Conservation (phyloP, 1,284 basidiomycete genomes). For the Ustilago vetiveriae region DNA sequence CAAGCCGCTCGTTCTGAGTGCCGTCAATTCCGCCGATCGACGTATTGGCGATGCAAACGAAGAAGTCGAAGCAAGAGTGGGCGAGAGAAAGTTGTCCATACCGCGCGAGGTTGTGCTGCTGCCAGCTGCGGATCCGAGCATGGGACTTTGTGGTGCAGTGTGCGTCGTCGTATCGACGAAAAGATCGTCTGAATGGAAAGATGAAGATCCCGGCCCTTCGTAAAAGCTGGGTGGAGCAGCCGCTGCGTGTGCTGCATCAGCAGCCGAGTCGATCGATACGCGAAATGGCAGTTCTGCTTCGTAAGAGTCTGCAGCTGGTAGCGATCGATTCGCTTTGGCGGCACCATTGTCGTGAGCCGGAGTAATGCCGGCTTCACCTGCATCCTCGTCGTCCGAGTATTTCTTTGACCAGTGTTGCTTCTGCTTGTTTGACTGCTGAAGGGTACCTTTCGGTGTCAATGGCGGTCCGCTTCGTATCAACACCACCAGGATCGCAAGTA, state of each 20-base stretch:
- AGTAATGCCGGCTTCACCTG: not conserved
- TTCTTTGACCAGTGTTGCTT: slow-evolving; percentile 52
- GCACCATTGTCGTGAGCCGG: not conserved
- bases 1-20: slow-evolving; percentile 6
- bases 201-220: slow-evolving; percentile 22
- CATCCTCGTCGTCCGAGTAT: slow-evolving; percentile 39
- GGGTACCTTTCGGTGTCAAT: not conserved
- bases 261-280: slow-evolving; percentile 55
- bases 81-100: slow-evolving; percentile 13
- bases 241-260: slow-evolving; percentile 49
- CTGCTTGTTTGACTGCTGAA: not conserved
- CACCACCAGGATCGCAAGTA: slow-evolving; percentile 29
- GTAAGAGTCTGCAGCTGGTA: not conserved
- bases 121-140: slow-evolving; percentile 1
- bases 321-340: not conserved
- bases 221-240: slow-evolving; percentile 47
- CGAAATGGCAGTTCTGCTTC: slow-evolving; percentile 43
- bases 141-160: slow-evolving; percentile 16
- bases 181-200: slow-evolving; percentile 12
- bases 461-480: slow-evolving; percentile 4
- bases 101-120: not conserved
- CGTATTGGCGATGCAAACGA: slow-evolving; percentile 9
- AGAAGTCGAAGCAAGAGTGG: slow-evolving; percentile 11
- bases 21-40: slow-evolving; percentile 3
- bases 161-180: slow-evolving; percentile 15